Evolutionary conservation across 805 yeast species (phyloP).

Genomic region (Kodamaea restingae): DNA sequence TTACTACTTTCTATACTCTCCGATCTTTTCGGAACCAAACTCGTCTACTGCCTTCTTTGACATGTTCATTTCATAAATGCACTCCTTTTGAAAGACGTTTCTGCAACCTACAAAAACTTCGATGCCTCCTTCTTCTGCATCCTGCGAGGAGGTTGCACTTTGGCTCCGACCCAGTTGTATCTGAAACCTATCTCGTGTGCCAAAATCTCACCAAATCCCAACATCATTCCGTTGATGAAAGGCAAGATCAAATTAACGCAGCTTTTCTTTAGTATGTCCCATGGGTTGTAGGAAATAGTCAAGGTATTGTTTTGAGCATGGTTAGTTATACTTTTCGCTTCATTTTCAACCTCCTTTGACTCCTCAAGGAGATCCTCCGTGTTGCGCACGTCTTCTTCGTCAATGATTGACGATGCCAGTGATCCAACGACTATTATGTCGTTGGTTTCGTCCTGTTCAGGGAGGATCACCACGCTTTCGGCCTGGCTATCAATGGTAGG

Average conservation of each 20-base stretch:
- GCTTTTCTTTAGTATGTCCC: constrained; percentile 44
- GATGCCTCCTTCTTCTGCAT: constrained; percentile 18
- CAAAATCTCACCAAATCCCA: constrained; percentile 91
- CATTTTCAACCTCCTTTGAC: constrained; percentile 1
- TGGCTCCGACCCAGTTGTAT: constrained; percentile 72
- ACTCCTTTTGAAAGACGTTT: not conserved
- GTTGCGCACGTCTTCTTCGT: constrained; percentile 2
- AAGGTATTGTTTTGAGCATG: constrained; percentile 2
- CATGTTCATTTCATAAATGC: no score
- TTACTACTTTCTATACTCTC: no score
- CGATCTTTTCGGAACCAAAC: no score
- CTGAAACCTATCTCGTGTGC: constrained; percentile 90
- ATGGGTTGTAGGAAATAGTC: constrained; percentile 21
- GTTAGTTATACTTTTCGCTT: not conserved
- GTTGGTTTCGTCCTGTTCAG: constrained; percentile 19
- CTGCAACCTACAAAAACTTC: constrained; percentile 9
- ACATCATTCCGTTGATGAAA: constrained; percentile 88
- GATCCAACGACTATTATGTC: constrained; percentile 20
- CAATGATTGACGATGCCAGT: constrained; percentile 6
- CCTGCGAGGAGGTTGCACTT: constrained; percentile 44
- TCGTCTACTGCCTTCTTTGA: no score
- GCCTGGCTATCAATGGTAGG: constrained; percentile 3
- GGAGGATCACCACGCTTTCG: constrained; percentile 7
- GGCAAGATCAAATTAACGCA: constrained; percentile 80
- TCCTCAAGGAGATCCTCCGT: constrained; percentile 4